These are phyloP conservation scores for Platismatia glauca DNA, from an alignment of 495 filamentous ascomycete genomes.

Conservation along the genomic window DNA sequence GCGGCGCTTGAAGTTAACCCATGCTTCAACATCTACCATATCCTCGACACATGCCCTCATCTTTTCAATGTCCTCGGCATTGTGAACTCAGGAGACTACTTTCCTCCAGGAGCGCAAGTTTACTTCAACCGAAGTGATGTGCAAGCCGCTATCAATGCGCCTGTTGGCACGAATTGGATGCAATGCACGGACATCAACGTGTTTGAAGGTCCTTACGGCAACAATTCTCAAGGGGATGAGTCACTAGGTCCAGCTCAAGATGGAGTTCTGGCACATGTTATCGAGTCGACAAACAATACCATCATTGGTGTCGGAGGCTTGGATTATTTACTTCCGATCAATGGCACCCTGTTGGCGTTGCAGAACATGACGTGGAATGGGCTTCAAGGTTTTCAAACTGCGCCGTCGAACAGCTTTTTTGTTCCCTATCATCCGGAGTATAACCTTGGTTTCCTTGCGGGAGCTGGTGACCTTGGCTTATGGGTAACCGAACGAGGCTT, in stretches of 20 bases:
- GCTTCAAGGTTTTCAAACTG: conserved; percentile 46
- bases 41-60: conserved; percentile 39
- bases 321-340: conserved; percentile 51
- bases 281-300: conserved; percentile 51
- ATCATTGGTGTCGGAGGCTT: conserved; percentile 51
- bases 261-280: conserved; percentile 49
- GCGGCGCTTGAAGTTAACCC: conserved; percentile 45
- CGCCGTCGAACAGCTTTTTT: conserved; percentile 34
- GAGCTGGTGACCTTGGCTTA: conserved; percentile 40
- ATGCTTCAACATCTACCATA: conserved; percentile 54
- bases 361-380: conserved; percentile 66
- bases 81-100: conserved; percentile 24
- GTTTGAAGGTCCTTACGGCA: conserved; percentile 34
- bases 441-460: conserved; percentile 27
- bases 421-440: conserved; percentile 42
- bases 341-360: conserved; percentile 54
- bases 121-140: conserved; percentile 54
- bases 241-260: conserved; percentile 24
- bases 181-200: conserved; percentile 36
- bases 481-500: conserved; percentile 46
- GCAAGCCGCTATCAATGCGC: conserved; percentile 50
- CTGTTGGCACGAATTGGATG: conserved; percentile 32
- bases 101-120: conserved; percentile 35
- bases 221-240: conserved; percentile 6
- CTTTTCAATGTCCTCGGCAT: conserved; percentile 23